Evolutionary conservation across 345 rosid genomes (phyloP).

Genomic region (Lepidium didymum): DNA sequence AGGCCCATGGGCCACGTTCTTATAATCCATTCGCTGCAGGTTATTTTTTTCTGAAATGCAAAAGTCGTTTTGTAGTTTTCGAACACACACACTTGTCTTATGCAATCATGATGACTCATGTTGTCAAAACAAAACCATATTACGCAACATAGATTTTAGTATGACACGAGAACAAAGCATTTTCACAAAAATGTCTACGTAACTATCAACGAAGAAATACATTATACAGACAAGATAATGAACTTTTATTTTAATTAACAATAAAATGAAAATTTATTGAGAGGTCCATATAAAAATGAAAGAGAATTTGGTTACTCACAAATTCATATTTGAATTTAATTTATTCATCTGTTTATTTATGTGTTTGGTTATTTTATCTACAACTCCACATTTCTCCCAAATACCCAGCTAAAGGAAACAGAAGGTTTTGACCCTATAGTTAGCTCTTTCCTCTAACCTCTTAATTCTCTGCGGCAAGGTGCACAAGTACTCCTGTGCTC

Average conservation of each 20-base stretch:
- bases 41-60: background rate
- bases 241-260: too few species aligned
- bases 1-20: constrained; percentile 4
- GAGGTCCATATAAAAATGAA: background rate
- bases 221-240: too few species aligned
- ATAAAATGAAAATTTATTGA: background rate
- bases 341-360: constrained; percentile 8
- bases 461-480: constrained; percentile 38
- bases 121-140: background rate
- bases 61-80: too few species aligned
- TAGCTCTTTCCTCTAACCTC: constrained; percentile 47
- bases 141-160: background rate
- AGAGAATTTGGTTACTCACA: background rate
- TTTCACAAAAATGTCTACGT: background rate
- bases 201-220: background rate
- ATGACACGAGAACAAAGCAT: background rate
- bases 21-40: background rate
- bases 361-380: background rate
- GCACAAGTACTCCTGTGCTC: constrained; percentile 42
- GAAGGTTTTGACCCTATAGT: constrained; percentile 22
- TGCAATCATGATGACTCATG: background rate
- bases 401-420: constrained; percentile 49
- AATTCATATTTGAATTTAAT: background rate
- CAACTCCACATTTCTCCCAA: constrained; percentile 29
- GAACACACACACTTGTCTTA: background rate